Conservation (phyloP, 2,329 filamentous ascomycete species). For the Trichophyton equinum region DNA sequence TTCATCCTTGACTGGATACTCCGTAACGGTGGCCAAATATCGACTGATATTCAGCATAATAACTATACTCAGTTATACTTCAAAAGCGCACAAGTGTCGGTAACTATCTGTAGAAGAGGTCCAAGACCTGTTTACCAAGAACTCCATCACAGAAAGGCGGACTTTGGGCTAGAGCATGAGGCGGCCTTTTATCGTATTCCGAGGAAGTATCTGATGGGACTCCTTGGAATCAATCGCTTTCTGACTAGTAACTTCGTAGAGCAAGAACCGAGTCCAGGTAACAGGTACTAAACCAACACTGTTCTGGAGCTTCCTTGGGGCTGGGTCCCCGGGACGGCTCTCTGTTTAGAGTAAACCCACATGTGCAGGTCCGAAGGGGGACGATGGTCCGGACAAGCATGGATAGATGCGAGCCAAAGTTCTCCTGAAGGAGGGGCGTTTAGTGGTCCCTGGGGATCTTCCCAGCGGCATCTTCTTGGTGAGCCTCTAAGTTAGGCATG, state of each 20-base stretch:
- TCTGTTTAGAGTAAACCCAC: not conserved
- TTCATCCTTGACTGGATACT: not conserved
- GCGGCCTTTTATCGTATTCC: not conserved
- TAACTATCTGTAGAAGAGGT: not conserved
- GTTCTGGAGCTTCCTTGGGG: not conserved
- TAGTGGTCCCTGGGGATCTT: not conserved
- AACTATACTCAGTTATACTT: not conserved
- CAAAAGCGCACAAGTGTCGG: not conserved
- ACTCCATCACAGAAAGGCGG: not conserved
- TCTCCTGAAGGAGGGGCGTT: not conserved
- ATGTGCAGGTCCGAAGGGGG: not conserved
- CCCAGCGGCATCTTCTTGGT: not conserved
- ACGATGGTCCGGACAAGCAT: not conserved
- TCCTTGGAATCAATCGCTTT: not conserved
- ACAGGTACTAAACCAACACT: too few species aligned
- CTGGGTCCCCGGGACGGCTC: not conserved
- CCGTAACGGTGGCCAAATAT: not conserved
- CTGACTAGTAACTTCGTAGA: not conserved
- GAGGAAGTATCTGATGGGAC: not conserved
- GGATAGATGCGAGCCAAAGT: not conserved
- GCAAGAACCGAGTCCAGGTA: too few species aligned
- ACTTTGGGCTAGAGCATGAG: not conserved
- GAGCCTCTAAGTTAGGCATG: not conserved
- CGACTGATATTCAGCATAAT: not conserved
- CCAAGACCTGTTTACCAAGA: not conserved